Evolutionary conservation across 495 filamentous ascomycete species (phyloP).

Genomic region (Venustampulla echinocandica): DNA sequence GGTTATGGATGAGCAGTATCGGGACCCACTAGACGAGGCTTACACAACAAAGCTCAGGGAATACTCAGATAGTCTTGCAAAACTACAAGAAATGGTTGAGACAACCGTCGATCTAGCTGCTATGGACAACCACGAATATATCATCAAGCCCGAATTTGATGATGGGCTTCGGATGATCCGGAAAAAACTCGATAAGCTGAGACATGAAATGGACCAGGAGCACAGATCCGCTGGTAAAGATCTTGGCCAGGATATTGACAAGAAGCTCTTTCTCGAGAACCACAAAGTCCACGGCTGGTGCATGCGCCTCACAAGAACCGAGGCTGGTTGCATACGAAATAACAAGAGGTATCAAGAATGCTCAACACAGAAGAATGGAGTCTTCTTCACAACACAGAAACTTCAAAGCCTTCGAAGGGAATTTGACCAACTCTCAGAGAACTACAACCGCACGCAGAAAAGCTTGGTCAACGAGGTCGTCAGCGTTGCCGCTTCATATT

Average conservation of each 20-base stretch:
- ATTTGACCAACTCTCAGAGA: constrained; percentile 88
- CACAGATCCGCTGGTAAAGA: constrained; percentile 69
- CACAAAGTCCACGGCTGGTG: constrained; percentile 95
- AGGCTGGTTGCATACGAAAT: constrained; percentile 88
- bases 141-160: constrained; percentile 98
- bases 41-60: constrained; percentile 77
- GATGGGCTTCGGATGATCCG: constrained; percentile 80
- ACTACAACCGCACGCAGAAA: constrained; percentile 91
- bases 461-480: constrained; percentile 91
- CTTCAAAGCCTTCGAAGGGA: constrained; percentile 79
- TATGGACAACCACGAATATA: constrained; percentile 93
- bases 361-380: constrained; percentile 97
- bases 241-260: constrained; percentile 87
- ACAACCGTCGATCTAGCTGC: constrained; percentile 95
- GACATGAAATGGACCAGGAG: constrained; percentile 75
- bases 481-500: constrained; percentile 86
- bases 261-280: constrained; percentile 97
- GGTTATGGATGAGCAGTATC: constrained; percentile 92
- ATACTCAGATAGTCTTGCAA: constrained; percentile 69
- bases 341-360: constrained; percentile 87
- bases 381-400: constrained; percentile 90
- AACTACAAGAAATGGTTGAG: constrained; percentile 96
- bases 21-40: constrained; percentile 73
- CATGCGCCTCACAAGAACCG: constrained; percentile 84
- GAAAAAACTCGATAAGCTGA: constrained; percentile 80